Percentiles rank a stretch among this genome's conserved stretches.
Evolutionary conservation across 768 basidiomycete species (phyloP).

Genomic region (Lentinula edodes): DNA sequence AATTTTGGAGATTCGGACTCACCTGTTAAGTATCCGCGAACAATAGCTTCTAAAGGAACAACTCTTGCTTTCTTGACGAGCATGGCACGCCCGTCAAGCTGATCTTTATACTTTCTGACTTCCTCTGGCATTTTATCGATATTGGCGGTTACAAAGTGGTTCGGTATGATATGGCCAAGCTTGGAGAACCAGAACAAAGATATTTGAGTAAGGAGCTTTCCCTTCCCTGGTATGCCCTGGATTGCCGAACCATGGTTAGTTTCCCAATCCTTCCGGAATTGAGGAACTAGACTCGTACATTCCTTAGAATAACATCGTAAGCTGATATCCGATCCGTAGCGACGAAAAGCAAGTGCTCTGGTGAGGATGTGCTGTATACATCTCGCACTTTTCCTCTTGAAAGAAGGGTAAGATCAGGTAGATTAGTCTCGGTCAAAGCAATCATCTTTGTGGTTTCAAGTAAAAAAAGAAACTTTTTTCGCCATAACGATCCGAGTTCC

Average conservation of each 20-base stretch:
- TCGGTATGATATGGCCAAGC: slow-evolving; percentile 73
- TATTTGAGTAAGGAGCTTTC: slow-evolving; percentile 80
- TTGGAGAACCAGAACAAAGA: slow-evolving; percentile 96
- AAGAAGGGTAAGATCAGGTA: slow-evolving; percentile 61
- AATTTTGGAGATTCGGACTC: background rate
- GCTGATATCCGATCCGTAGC: slow-evolving; percentile 96
- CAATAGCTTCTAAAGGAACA: slow-evolving; percentile 90
- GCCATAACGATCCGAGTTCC: background rate
- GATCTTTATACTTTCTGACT: slow-evolving; percentile 65
- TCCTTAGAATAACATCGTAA: slow-evolving; percentile 91
- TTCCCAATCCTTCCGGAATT: background rate
- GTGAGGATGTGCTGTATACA: slow-evolving; percentile 74
- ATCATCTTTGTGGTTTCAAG: slow-evolving; percentile 4
- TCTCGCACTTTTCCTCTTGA: slow-evolving; percentile 96
- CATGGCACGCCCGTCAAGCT: slow-evolving; percentile 84
- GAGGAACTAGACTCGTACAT: slow-evolving; percentile 50
- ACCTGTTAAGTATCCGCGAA: slow-evolving; percentile 97
- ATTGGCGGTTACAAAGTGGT: slow-evolving; percentile 80
- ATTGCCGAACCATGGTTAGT: background rate
- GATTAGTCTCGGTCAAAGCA: slow-evolving; percentile 48
- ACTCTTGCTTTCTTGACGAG: slow-evolving; percentile 87
- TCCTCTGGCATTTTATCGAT: slow-evolving; percentile 80
- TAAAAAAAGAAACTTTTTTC: background rate
- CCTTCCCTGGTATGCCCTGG: slow-evolving; percentile 94
- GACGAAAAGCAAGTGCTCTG: slow-evolving; percentile 80